Conservation (phyloP, 768 basidiomycete genomes). For the Pleurotus eryngii region DNA sequence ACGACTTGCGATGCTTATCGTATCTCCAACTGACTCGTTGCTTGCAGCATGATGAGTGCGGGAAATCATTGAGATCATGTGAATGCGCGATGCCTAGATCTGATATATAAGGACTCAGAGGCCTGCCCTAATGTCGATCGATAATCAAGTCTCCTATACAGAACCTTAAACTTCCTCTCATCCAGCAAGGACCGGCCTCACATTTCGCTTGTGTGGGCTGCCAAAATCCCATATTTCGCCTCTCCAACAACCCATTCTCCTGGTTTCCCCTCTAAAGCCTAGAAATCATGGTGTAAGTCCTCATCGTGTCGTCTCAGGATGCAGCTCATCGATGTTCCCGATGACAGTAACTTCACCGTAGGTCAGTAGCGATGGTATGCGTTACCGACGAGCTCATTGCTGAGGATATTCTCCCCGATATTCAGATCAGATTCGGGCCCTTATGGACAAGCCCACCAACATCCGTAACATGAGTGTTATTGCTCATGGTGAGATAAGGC, state of each 20-base stretch:
- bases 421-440: conserved; percentile 78
- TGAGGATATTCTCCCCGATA: conserved; percentile 11
- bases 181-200: background rate
- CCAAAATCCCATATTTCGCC: background rate
- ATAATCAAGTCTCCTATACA: conserved; percentile 7
- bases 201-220: conserved; percentile 7
- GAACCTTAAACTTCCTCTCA: conserved; percentile 6
- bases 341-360: conserved; percentile 81
- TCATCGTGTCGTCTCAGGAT: conserved; percentile 7
- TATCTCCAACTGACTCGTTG: background rate
- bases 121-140: conserved; percentile 14
- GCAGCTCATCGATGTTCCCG: conserved; percentile 28
- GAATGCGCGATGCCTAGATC: no score
- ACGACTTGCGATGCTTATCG: no score
- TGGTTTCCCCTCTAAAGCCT: conserved; percentile 34
- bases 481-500: conserved; percentile 62
- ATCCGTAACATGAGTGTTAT: conserved; percentile 96
- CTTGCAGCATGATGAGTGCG: no score
- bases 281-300: conserved; percentile 81
- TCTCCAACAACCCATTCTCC: conserved; percentile 2
- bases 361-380: conserved; percentile 47
- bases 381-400: background rate
- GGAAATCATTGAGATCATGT: no score
- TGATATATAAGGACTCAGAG: background rate
- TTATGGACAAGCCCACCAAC: conserved; percentile 90